phyloP scores from a whole-genome alignment of 75 land plant species.

The Cupressus sempervirens region DNA sequence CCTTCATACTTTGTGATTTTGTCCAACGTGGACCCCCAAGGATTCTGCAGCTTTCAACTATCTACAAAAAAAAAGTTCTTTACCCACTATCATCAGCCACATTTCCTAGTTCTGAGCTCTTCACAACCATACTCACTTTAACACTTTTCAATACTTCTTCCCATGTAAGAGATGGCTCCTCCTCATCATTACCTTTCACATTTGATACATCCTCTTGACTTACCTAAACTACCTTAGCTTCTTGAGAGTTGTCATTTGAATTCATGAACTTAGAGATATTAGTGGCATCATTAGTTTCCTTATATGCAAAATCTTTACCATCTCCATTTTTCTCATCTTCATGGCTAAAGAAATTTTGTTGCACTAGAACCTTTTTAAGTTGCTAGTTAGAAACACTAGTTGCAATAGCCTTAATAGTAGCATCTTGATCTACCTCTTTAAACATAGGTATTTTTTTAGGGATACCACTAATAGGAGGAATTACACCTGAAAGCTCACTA shows the following conservation, averaged over 20 bases:
- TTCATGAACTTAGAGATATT: not conserved
- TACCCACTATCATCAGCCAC: not conserved
- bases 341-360: constrained; percentile 51
- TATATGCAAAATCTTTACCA: constrained; percentile 1
- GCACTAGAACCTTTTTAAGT: constrained; percentile 62
- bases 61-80: not conserved
- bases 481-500: constrained; percentile 23
- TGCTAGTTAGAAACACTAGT: constrained; percentile 60
- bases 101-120: not conserved
- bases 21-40: too few relatives aligned
- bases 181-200: constrained; percentile 18
- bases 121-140: constrained; percentile 27
- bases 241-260: not conserved
- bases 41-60: too few relatives aligned
- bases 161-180: constrained; percentile 31
- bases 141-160: constrained; percentile 44
- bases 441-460: constrained; percentile 3
- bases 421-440: constrained; percentile 26
- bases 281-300: not conserved
- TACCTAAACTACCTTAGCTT: not conserved
- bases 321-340: constrained; percentile 38
- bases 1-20: too few relatives aligned
- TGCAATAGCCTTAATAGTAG: constrained; percentile 66
- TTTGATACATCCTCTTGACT: constrained; percentile 3
- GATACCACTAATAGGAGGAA: constrained; percentile 21